Conservation (phyloP, 2,329 filamentous ascomycete genomes). For the Pseudocercospora crystallina region DNA sequence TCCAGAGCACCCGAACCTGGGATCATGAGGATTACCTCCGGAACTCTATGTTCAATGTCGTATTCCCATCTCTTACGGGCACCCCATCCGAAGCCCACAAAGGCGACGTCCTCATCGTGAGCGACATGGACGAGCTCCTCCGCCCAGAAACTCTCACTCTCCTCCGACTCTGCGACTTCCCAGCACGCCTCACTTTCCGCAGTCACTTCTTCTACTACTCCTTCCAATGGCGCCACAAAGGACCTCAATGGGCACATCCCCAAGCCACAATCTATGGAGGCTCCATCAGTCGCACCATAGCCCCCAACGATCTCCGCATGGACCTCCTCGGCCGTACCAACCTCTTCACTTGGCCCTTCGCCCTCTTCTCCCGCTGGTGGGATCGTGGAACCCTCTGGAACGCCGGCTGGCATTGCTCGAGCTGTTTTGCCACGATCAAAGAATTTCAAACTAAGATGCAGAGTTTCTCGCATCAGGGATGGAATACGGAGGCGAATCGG, state of each 20-base stretch:
- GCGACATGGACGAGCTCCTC: constrained; percentile 64
- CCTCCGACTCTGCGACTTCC: constrained; percentile 28
- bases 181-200: constrained; percentile 26
- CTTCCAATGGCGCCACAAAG: constrained; percentile 29
- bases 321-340: constrained; percentile 39
- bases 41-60: constrained; percentile 59
- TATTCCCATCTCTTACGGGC: constrained; percentile 51
- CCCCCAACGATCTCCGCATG: constrained; percentile 55
- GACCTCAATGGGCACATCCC: constrained; percentile 55
- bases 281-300: constrained; percentile 45
- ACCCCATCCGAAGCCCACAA: constrained; percentile 40
- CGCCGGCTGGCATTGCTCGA: constrained; percentile 63
- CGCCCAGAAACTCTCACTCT: constrained; percentile 27
- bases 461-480: constrained; percentile 56
- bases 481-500: constrained; percentile 52
- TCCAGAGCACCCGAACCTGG: constrained; percentile 45
- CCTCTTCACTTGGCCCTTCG: constrained; percentile 45
- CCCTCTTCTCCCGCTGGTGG: constrained; percentile 23
- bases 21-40: constrained; percentile 54
- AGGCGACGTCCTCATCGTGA: constrained; percentile 59
- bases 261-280: constrained; percentile 59
- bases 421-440: constrained; percentile 57
- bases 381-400: constrained; percentile 51
- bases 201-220: constrained; percentile 33
- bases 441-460: constrained; percentile 58